phyloP scores from a whole-genome alignment of 2,329 filamentous ascomycete genomes.

The Trichophyton equinum region DNA sequence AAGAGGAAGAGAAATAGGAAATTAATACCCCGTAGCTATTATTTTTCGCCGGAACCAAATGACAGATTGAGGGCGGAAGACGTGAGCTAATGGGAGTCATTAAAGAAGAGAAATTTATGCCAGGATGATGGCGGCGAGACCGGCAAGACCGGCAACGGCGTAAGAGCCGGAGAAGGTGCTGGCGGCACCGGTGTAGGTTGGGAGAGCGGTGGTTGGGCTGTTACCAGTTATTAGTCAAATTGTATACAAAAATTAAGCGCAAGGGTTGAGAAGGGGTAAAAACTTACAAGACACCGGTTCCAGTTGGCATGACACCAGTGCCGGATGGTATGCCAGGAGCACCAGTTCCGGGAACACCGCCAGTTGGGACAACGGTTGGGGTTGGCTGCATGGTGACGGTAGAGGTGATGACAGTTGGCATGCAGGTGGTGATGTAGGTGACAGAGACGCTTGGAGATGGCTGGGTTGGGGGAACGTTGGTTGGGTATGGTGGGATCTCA shows the following conservation, averaged over 20 bases:
- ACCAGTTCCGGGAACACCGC: constrained; percentile 8
- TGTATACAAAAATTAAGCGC: background rate
- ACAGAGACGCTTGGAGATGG: constrained; percentile 11
- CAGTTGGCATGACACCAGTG: constrained; percentile 5
- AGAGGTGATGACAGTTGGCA: constrained; percentile 16
- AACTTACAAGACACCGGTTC: constrained; percentile 4
- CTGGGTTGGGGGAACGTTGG: background rate
- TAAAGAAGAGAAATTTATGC: constrained; percentile 19
- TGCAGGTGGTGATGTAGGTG: constrained; percentile 44
- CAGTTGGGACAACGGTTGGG: constrained; percentile 9
- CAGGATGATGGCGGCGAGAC: constrained; percentile 20
- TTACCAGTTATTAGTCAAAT: background rate
- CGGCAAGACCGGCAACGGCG: constrained; percentile 21
- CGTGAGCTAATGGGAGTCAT: constrained; percentile 10
- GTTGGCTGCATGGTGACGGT: constrained; percentile 12
- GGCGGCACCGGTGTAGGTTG: constrained; percentile 22
- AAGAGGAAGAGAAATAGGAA: background rate
- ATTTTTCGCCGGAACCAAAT: background rate
- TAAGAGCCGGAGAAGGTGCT: constrained; percentile 19
- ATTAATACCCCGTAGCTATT: constrained; percentile 2
- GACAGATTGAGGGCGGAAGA: constrained; percentile 7
- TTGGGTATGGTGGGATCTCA: constrained; percentile 6
- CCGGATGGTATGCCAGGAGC: constrained; percentile 1
- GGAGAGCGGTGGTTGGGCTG: constrained; percentile 11
- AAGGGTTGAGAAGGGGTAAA: background rate